Evolutionary conservation across 2,329 filamentous ascomycete species (phyloP).

Genomic region (Fusarium sarcochroum): DNA sequence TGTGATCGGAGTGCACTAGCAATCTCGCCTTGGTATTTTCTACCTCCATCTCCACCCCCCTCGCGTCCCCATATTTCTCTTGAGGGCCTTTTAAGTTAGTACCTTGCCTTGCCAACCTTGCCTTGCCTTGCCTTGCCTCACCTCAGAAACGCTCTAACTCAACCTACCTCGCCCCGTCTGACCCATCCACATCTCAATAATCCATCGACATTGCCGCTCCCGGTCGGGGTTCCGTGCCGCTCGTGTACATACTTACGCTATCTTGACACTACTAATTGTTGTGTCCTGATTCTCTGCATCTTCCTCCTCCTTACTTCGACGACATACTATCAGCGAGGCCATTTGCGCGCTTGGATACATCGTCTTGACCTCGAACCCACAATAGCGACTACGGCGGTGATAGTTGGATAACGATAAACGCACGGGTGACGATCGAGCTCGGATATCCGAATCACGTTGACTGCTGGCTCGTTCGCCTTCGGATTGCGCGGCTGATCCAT

Average conservation of each 20-base stretch:
- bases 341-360: conserved; percentile 22
- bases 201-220: conserved; percentile 42
- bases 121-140: conserved; percentile 30
- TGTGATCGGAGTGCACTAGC: conserved; percentile 16
- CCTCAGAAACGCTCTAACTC: conserved; percentile 45
- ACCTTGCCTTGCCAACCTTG: conserved; percentile 35
- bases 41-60: conserved; percentile 30
- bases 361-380: conserved; percentile 13
- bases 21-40: conserved; percentile 28
- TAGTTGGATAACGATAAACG: conserved; percentile 19
- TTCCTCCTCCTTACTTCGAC: conserved; percentile 11
- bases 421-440: conserved; percentile 14
- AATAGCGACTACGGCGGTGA: conserved; percentile 17
- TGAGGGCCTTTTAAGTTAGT: conserved; percentile 39
- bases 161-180: conserved; percentile 46
- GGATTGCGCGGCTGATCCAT: conserved; percentile 31
- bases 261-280: conserved; percentile 25
- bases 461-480: conserved; percentile 14
- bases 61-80: conserved; percentile 34
- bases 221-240: conserved; percentile 44
- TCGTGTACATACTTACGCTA: conserved; percentile 40
- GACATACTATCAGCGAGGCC: conserved; percentile 7
- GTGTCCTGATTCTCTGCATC: conserved; percentile 23
- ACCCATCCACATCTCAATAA: conserved; percentile 43
- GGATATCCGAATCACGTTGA: conserved; percentile 28